Conservation (phyloP, 1,284 basidiomycete genomes). For the Ganoderma sp. region DNA sequence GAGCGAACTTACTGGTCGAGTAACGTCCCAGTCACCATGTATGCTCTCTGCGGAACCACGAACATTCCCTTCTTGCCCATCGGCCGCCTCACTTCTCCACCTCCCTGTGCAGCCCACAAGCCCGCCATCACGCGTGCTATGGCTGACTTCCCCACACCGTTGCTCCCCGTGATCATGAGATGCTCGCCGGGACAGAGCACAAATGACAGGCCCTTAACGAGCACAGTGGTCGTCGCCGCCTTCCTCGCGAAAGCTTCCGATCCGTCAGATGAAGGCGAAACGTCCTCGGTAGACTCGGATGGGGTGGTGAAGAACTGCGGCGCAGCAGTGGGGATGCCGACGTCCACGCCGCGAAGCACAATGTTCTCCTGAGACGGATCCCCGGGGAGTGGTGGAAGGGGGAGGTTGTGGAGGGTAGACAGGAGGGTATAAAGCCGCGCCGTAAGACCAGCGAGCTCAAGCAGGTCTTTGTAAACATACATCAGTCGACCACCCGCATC, state of each 20-base stretch:
- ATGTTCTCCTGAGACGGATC: conserved; percentile 41
- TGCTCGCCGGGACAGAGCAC: conserved; percentile 83
- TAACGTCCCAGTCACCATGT: conserved; percentile 87
- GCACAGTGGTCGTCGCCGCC: conserved; percentile 42
- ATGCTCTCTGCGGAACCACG: conserved; percentile 91
- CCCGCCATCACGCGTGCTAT: conserved; percentile 91
- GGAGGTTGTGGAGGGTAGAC: conserved; percentile 81
- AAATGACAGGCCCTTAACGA: conserved; percentile 79
- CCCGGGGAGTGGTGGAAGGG: conserved; percentile 49
- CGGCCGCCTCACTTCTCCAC: conserved; percentile 49
- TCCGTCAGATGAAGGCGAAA: conserved; percentile 33
- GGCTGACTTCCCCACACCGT: conserved; percentile 93
- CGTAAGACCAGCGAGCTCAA: conserved; percentile 93
- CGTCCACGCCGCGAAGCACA: conserved; percentile 66
- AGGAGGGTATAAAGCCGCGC: conserved; percentile 89
- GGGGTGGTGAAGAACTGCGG: conserved; percentile 28
- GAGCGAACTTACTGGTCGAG: conserved; percentile 75
- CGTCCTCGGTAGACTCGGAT: conserved; percentile 15
- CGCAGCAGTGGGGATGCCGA: conserved; percentile 75
- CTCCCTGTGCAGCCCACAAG: conserved; percentile 76
- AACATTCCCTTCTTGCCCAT: conserved; percentile 67
- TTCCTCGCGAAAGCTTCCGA: conserved; percentile 43
- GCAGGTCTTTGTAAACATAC: conserved; percentile 91
- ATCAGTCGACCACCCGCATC: conserved; percentile 94
- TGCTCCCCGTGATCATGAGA: conserved; percentile 92